Conservation (phyloP, 2,329 filamentous ascomycete genomes). For the Ceratocystis cubensis region DNA sequence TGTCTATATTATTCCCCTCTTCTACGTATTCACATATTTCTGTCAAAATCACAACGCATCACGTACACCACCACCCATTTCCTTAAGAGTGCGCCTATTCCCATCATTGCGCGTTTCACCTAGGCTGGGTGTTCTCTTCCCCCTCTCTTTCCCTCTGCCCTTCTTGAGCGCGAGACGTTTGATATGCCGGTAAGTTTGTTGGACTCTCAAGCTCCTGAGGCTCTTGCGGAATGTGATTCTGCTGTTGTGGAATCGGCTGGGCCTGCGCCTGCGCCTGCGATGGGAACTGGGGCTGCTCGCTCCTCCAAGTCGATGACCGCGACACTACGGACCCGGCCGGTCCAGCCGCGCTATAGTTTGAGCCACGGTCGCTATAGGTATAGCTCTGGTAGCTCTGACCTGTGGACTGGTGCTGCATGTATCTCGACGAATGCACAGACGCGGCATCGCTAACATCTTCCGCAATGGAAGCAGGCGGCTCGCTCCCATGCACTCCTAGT, state of each 20-base stretch:
- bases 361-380: not conserved
- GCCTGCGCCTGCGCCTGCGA: not conserved
- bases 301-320: not conserved
- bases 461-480: not conserved
- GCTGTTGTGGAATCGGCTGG: not conserved
- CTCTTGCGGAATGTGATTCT: not conserved
- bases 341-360: not conserved
- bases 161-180: not conserved
- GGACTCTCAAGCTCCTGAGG: constrained; percentile 1
- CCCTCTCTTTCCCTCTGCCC: not conserved
- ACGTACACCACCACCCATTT: not conserved
- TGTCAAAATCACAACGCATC: not conserved
- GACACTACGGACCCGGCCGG: not conserved
- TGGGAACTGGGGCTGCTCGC: not conserved
- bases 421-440: not conserved
- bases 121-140: not conserved
- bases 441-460: not conserved
- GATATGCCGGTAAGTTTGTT: not conserved
- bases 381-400: not conserved
- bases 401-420: not conserved
- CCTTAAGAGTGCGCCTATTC: not conserved
- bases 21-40: not conserved
- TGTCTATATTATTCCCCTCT: not conserved
- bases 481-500: not conserved
- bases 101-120: not conserved